Evolutionary conservation across 2,329 filamentous ascomycete species (phyloP), one percentile per base, ranked within the genome.

Genomic region (Elsinoe batatas): DNA sequence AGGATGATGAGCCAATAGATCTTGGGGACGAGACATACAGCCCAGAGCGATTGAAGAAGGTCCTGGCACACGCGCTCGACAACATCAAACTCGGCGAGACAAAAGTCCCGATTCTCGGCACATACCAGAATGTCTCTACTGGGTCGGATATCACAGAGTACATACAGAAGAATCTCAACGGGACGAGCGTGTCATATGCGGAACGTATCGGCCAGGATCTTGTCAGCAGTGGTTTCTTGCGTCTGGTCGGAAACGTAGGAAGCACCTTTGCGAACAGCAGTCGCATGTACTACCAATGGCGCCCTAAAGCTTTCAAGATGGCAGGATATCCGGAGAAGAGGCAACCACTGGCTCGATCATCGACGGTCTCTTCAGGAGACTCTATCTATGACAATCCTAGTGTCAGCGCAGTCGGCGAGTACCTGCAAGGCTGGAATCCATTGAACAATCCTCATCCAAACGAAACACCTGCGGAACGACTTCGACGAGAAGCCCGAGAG

Each of bases 231-330:
- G 91, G 93, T 36, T 91, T 96, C 67, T 75, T 98, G 65, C 84
- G 93, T 53, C 77, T 98, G 54, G 82, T 98, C 59, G 93, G 93
- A 61, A 96, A 93, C 64, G 91, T 98, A 54, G 93, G 93, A 58
- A 97, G 82, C 72, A 88, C 86, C 1, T 98, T 98, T 68, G 91
- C 91, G 64, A 98, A 98, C 73, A 97, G 91, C 76, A 95, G 91
- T 61, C 89, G 87, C 72, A 87, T 97, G 83, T 91, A 88, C 68
- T 98, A 98, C 70, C 93, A 98, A 70, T 98, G 93, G 93, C 85
- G 89, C 55, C 82, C 91, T 6, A 94, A 89, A 73, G 85, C 88
- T 4, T 98, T 97, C 74, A 84, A 94, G 67, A 70, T 93, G 56
- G 84, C 89, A 22, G 91, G 91, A 18, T 77, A 95, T 54, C 90